phyloP scores from a whole-genome alignment of 1,284 basidiomycete genomes.

The Apiotrichum mycotoxinovorans region DNA sequence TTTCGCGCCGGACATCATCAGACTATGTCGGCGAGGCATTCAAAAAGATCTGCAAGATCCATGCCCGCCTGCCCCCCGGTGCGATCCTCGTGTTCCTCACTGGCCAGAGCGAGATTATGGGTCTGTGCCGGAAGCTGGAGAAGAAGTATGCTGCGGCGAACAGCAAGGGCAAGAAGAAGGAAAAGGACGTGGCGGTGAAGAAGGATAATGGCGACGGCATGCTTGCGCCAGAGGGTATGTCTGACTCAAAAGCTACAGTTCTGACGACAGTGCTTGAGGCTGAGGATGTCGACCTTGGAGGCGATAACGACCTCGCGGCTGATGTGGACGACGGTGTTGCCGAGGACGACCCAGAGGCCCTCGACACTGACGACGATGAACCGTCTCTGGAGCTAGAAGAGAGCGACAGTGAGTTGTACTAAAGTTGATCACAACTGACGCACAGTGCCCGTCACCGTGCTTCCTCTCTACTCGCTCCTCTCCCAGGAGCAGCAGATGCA shows the following conservation, averaged over 20 bases:
- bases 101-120: slow-evolving; percentile 70
- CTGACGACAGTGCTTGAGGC: slow-evolving; percentile 41
- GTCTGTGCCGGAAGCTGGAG: slow-evolving; percentile 68
- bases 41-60: slow-evolving; percentile 80
- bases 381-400: slow-evolving; percentile 46
- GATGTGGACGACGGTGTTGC: slow-evolving; percentile 53
- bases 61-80: slow-evolving; percentile 65
- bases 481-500: slow-evolving; percentile 70
- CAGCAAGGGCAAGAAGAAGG: slow-evolving; percentile 54
- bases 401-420: slow-evolving; percentile 43
- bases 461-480: slow-evolving; percentile 70
- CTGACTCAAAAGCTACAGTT: slow-evolving; percentile 56
- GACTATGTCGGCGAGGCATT: slow-evolving; percentile 90
- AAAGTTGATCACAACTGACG: slow-evolving; percentile 1
- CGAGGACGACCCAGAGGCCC: slow-evolving; percentile 49
- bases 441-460: slow-evolving; percentile 64
- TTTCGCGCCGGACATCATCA: slow-evolving; percentile 75
- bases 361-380: slow-evolving; percentile 52
- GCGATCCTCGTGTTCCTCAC: slow-evolving; percentile 72
- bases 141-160: slow-evolving; percentile 69
- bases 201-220: slow-evolving; percentile 10
- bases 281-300: slow-evolving; percentile 50
- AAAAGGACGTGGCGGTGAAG: slow-evolving; percentile 5
- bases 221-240: slow-evolving; percentile 36
- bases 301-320: slow-evolving; percentile 50